Percentiles rank a stretch among this genome's conserved stretches.
Conservation (phyloP, 805 yeast genomes). For the Komagataella kurtzmanii region DNA sequence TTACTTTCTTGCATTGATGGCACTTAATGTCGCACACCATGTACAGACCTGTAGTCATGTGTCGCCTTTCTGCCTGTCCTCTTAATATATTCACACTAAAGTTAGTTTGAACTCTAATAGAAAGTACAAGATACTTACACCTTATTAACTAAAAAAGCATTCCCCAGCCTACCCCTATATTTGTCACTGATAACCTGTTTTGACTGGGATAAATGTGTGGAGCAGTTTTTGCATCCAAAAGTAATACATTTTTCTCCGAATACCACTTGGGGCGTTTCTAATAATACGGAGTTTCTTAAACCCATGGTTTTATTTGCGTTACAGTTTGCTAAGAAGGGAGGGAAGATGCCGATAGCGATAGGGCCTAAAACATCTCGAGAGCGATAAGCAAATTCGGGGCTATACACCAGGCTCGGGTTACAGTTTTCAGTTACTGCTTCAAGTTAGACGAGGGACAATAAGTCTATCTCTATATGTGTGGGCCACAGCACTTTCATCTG, state of each 20-base stretch:
- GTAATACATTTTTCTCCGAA: constrained; percentile 10
- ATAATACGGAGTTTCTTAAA: not conserved
- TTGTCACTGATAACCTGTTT: constrained; percentile 17
- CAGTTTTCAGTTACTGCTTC: too few relatives aligned
- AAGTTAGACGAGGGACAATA: not conserved
- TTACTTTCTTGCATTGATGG: constrained; percentile 33
- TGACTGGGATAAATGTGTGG: constrained; percentile 16
- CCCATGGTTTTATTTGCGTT: not conserved
- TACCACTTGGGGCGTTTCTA: constrained; percentile 1
- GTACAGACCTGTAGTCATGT: constrained; percentile 50
- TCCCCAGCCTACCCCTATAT: constrained; percentile 44
- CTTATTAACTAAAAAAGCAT: constrained; percentile 37
- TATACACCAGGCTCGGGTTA: not conserved
- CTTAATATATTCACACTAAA: constrained; percentile 10
- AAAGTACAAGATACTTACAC: constrained; percentile 17
- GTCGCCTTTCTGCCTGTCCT: constrained; percentile 10
- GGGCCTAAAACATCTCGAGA: not conserved
- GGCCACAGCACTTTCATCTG: not conserved
- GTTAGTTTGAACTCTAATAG: not conserved
- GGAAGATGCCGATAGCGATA: not conserved
- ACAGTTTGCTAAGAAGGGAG: not conserved
- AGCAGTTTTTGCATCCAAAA: constrained; percentile 15
- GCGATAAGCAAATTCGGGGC: not conserved
- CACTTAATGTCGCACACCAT: constrained; percentile 44
- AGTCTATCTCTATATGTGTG: not conserved